Evolutionary conservation across 2,329 filamentous ascomycete genomes (phyloP), one percentile per base, ranked within the genome.

Genomic region (Dryadomyces sulphureus): DNA sequence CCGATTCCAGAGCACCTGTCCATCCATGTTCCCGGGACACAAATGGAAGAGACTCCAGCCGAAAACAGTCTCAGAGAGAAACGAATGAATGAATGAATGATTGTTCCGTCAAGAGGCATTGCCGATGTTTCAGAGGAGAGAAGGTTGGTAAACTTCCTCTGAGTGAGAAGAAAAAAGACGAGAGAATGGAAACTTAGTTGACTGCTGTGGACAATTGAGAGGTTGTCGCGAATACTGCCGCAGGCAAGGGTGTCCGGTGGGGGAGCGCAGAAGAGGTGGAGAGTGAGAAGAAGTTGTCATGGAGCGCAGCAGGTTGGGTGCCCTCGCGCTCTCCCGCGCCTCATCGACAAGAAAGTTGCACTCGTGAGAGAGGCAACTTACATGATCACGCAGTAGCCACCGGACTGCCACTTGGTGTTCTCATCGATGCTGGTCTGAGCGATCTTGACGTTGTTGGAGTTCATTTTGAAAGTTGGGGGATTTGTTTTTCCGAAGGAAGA

Each of bases 301-400:
- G 21, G 38, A n/a, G 27, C 24, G 21, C 22, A 25, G 21, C 21
- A 7, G 21, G 38, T 40, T 22, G 22, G 16, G 7, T 22, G 21
- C 38, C 38, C 41, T 39, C 17, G 41, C 8, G 22, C n/a, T 22
- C 43, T 36, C 38, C 25, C 38, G 14, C 27, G 27, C 20, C 40
- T 22, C 40, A 21, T 36, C 19, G 16, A 38, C 32, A 34, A 27
- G 45, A 27, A 39, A 41, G 36, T 20, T 38, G 38, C 38, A 30
- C 32, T 17, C n/a, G 16, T 4, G 30, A 25, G 12, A 17, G 8
- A 9, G 38, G 25, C 32, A 41, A 36, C 35, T 32, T 45, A 48
- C 47, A 48, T 45, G 43, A 45, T 24, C 7, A 43, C 25, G 39
- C 47, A 48, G 46, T 45, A 45, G 21, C 38, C 32, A 24, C 38